Evolutionary conservation across 768 basidiomycete species (phyloP).

Genomic region (Mycena capillaripes): DNA sequence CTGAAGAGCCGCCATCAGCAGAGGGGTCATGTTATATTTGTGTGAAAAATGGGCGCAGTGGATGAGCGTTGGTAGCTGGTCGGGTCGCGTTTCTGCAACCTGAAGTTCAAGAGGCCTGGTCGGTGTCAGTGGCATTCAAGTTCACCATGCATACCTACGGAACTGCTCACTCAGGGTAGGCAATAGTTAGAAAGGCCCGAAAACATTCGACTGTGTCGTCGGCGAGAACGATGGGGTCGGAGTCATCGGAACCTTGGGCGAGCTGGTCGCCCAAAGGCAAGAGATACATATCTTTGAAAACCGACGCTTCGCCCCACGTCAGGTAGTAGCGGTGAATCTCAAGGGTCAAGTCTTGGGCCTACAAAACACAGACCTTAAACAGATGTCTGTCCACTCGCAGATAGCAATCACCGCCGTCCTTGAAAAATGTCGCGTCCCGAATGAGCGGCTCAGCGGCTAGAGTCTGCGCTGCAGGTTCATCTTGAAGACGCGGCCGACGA

Average conservation of each 20-base stretch:
- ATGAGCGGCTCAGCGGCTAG: neutral
- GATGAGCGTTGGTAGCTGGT: neutral
- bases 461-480: no score
- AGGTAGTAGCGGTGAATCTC: constrained; percentile 15
- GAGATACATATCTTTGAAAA: neutral
- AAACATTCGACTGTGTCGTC: neutral
- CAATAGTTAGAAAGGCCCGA: neutral
- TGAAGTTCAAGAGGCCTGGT: neutral
- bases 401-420: constrained; percentile 1
- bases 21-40: constrained; percentile 1
- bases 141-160: no score
- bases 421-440: neutral
- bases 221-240: neutral
- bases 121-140: no score
- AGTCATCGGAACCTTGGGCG: neutral
- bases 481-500: no score
- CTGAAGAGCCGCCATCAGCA: neutral
- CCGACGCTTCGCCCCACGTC: neutral
- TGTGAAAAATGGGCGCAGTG: constrained; percentile 11
- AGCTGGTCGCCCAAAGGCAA: neutral
- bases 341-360: no score
- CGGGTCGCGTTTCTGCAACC: neutral
- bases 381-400: neutral
- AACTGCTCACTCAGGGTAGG: constrained; percentile 1
- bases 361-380: no score